Conservation (phyloP, 768 basidiomycete species). For the Daedaleopsis nitida region DNA sequence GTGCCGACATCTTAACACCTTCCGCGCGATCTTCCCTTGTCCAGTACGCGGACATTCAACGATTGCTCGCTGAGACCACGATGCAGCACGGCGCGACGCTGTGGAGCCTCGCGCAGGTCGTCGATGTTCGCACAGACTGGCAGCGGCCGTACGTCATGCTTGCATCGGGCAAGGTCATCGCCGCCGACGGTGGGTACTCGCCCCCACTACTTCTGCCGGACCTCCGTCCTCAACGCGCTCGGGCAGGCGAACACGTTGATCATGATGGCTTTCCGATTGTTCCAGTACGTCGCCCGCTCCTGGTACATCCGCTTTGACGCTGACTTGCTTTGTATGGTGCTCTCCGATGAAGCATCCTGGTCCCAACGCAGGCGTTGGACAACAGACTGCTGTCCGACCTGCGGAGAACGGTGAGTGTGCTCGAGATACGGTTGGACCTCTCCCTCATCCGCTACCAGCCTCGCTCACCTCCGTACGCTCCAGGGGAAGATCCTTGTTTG, state of each 20-base stretch:
- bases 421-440: no score
- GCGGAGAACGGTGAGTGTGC: no score
- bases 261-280: background rate
- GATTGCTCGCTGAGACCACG: constrained; percentile 28
- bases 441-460: no score
- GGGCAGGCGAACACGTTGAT: constrained; percentile 4
- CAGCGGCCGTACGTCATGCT: constrained; percentile 26
- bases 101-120: constrained; percentile 19
- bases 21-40: background rate
- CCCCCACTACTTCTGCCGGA: constrained; percentile 11
- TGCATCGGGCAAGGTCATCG: constrained; percentile 26
- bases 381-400: no score
- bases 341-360: no score
- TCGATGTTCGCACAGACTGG: constrained; percentile 8
- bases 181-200: constrained; percentile 28
- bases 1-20: no score
- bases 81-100: constrained; percentile 20
- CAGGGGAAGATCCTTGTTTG: background rate
- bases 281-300: no score
- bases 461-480: no score
- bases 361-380: no score
- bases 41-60: constrained; percentile 32
- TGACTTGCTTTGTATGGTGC: background rate
- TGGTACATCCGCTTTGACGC: no score
- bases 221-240: constrained; percentile 11